phyloP scores from a whole-genome alignment of 148 eudicot genomes.

The Fagopyrum homotropicum region DNA sequence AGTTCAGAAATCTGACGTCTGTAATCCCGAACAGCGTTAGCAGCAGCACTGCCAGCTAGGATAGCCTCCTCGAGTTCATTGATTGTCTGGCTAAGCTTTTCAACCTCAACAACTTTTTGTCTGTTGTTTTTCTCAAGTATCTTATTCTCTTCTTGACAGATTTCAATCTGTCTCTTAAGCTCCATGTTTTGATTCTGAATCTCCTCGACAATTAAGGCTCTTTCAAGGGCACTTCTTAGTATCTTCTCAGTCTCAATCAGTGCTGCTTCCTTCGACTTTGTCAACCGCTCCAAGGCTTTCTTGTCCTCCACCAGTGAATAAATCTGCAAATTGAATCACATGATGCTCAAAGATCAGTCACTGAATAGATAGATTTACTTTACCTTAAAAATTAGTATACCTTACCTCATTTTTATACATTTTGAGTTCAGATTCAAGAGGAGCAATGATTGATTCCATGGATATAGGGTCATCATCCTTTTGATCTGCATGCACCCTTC shows the following conservation, averaged over 20 bases:
- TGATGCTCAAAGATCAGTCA: neutral
- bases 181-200: conserved; percentile 83
- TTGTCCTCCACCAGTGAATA: conserved; percentile 62
- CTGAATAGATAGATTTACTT: too few species aligned
- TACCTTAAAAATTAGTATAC: neutral
- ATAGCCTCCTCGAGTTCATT: conserved; percentile 83
- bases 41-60: conserved; percentile 78
- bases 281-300: conserved; percentile 66
- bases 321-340: conserved; percentile 28
- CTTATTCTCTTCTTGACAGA: conserved; percentile 81
- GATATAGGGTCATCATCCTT: conserved; percentile 65
- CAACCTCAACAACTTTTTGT: conserved; percentile 77
- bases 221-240: conserved; percentile 80
- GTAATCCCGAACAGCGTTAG: conserved; percentile 70
- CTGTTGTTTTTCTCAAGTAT: conserved; percentile 80
- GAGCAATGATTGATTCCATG: conserved; percentile 68
- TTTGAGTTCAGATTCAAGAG: conserved; percentile 89
- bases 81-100: conserved; percentile 73
- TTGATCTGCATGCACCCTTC: conserved; percentile 69
- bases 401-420: conserved; percentile 64
- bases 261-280: conserved; percentile 85
- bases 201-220: conserved; percentile 84
- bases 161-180: conserved; percentile 76
- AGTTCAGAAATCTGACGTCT: conserved; percentile 63
- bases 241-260: conserved; percentile 86